Evolutionary conservation across 1,139 yeast genomes (phyloP).

Genomic region (Yamadazyma membranifaciens): DNA sequence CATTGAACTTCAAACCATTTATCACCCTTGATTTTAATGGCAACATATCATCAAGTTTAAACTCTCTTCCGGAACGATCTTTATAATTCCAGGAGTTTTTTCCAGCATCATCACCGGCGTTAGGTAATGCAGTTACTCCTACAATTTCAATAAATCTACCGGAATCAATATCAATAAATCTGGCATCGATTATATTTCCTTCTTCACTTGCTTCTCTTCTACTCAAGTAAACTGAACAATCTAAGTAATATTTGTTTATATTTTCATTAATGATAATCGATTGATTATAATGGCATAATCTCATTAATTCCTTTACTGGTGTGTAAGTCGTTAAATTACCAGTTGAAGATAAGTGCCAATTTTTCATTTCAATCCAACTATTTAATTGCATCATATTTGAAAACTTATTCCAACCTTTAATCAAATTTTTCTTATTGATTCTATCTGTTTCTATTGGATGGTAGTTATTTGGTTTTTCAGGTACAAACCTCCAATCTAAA

Average conservation of each 20-base stretch:
- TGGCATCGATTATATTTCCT: constrained; percentile 66
- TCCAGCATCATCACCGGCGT: background rate
- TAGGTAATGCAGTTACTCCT: constrained; percentile 27
- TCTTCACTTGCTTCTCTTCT: constrained; percentile 29
- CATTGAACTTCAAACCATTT: background rate
- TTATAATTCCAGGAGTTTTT: background rate
- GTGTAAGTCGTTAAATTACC: constrained; percentile 13
- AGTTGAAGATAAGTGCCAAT: constrained; percentile 1
- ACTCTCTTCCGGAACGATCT: background rate
- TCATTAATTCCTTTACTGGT: constrained; percentile 31
- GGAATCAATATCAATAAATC: constrained; percentile 74
- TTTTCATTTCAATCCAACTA: constrained; percentile 31
- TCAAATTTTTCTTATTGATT: constrained; percentile 17
- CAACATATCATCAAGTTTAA: background rate
- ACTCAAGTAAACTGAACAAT: constrained; percentile 37
- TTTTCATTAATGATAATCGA: constrained; percentile 29
- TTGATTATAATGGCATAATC: constrained; percentile 36
- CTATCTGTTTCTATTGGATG: background rate
- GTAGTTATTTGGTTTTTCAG: constrained; percentile 1
- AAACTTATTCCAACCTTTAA: constrained; percentile 34
- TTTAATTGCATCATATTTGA: constrained; percentile 30
- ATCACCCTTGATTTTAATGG: background rate
- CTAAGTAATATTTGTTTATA: constrained; percentile 34
- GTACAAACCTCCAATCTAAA: constrained; percentile 2
- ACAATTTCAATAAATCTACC: constrained; percentile 76